These are phyloP conservation scores for Alternaria sp. DNA, from an alignment of 2,329 filamentous ascomycete species.

Conservation along the genomic window DNA sequence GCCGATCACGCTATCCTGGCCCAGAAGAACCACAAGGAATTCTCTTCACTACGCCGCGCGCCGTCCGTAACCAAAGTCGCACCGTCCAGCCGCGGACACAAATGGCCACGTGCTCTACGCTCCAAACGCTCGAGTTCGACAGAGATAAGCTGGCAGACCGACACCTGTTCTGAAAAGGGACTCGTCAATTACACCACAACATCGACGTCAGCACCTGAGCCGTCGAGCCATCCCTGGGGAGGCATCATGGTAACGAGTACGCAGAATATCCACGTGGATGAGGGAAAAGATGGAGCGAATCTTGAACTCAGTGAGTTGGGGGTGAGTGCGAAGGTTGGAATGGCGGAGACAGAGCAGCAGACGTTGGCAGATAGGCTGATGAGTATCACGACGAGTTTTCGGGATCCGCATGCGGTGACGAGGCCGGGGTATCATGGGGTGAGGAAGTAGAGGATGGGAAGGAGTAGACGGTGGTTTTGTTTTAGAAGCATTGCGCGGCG, in stretches of 20 bases:
- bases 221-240: constrained; percentile 38
- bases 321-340: constrained; percentile 39
- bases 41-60: constrained; percentile 49
- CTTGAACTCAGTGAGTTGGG: constrained; percentile 47
- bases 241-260: constrained; percentile 52
- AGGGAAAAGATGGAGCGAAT: constrained; percentile 27
- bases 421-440: constrained; percentile 13
- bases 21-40: constrained; percentile 57
- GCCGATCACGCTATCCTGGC: constrained; percentile 56
- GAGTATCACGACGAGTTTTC: constrained; percentile 42
- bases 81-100: constrained; percentile 12
- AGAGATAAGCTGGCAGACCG: constrained; percentile 28
- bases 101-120: constrained; percentile 27
- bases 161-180: constrained; percentile 43
- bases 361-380: constrained; percentile 52
- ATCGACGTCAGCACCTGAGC: constrained; percentile 5
- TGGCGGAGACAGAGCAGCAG: constrained; percentile 51
- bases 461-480: neutral
- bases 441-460: constrained; percentile 14
- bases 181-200: constrained; percentile 26
- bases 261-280: constrained; percentile 44
- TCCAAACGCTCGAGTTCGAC: constrained; percentile 15
- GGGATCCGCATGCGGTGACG: constrained; percentile 31
- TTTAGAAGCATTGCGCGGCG: constrained; percentile 4
- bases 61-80: constrained; percentile 14